phyloP scores from a whole-genome alignment of 805 yeast genomes.

The Kluyveromyces lactis region DNA sequence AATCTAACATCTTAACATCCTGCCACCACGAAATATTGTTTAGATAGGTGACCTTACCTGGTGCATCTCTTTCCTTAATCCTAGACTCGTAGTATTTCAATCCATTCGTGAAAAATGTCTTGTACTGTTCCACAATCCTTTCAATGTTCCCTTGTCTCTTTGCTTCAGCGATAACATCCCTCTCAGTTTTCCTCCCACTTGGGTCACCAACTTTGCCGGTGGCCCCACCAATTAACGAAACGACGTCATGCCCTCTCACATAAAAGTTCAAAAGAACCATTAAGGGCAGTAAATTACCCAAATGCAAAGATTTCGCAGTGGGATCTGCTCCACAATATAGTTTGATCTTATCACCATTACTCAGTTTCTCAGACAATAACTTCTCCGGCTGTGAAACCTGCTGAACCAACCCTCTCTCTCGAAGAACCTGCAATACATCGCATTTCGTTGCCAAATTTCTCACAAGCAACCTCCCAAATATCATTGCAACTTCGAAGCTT shows the following conservation, averaged over 20 bases:
- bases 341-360: conserved; percentile 34
- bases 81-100: conserved; percentile 45
- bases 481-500: background rate
- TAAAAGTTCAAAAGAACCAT: conserved; percentile 79
- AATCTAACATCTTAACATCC: conserved; percentile 64
- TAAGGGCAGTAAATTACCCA: conserved; percentile 85
- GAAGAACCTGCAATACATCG: conserved; percentile 13
- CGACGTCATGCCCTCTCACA: conserved; percentile 76
- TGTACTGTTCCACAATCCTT: conserved; percentile 55
- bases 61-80: conserved; percentile 19
- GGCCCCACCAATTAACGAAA: conserved; percentile 87
- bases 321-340: conserved; percentile 96
- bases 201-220: conserved; percentile 97
- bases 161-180: conserved; percentile 47
- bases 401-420: conserved; percentile 22
- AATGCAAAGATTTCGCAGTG: conserved; percentile 78
- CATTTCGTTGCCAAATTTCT: conserved; percentile 2
- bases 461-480: background rate
- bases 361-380: conserved; percentile 9
- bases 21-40: conserved; percentile 88
- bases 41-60: conserved; percentile 37
- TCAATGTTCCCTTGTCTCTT: conserved; percentile 49
- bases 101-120: conserved; percentile 52
- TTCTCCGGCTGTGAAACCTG: conserved; percentile 26
- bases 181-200: conserved; percentile 77